These are phyloP conservation scores for Chytridiales sp. DNA, from an alignment of 371 early-diverging fungal genomes.

Conservation along the genomic window DNA sequence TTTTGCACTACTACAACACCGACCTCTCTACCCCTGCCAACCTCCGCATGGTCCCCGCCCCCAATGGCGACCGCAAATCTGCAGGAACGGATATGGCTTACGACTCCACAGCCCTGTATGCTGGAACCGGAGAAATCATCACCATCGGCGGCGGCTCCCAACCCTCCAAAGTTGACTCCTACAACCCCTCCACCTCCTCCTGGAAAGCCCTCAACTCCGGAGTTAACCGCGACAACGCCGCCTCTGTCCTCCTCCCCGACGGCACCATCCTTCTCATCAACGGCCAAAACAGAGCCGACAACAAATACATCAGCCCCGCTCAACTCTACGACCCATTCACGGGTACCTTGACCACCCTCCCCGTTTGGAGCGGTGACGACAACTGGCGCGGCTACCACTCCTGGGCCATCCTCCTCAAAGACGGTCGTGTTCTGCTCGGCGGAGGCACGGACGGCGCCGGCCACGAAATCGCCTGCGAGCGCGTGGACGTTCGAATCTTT, in stretches of 20 bases:
- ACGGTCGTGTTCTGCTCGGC: conserved; percentile 19
- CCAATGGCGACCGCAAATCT: conserved; percentile 11
- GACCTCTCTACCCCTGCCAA: conserved; percentile 1
- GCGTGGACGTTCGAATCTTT: conserved; percentile 15
- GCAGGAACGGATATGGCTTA: not conserved
- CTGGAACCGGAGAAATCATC: not conserved
- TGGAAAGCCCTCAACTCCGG: conserved; percentile 8
- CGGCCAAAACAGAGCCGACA: conserved; percentile 10
- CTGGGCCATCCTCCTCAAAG: conserved; percentile 10
- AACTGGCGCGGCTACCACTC: conserved; percentile 13
- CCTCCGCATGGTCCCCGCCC: not conserved
- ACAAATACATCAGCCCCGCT: not conserved
- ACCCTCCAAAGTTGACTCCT: conserved; percentile 12
- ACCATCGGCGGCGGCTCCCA: conserved; percentile 15
- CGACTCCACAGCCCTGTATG: conserved; percentile 2
- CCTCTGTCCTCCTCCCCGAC: conserved; percentile 17
- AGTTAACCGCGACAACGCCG: conserved; percentile 11
- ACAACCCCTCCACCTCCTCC: not conserved
- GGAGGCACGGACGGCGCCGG: conserved; percentile 11
- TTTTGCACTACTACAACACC: conserved; percentile 10
- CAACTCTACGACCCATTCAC: not conserved
- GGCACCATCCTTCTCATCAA: conserved; percentile 12
- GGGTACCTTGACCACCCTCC: conserved; percentile 1
- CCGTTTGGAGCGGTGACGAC: conserved; percentile 1
- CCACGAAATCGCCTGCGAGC: conserved; percentile 17